Percentiles rank a stretch among this genome's conserved stretches.
Conservation (phyloP, 306 rosid species). For the Betula pendula region DNA sequence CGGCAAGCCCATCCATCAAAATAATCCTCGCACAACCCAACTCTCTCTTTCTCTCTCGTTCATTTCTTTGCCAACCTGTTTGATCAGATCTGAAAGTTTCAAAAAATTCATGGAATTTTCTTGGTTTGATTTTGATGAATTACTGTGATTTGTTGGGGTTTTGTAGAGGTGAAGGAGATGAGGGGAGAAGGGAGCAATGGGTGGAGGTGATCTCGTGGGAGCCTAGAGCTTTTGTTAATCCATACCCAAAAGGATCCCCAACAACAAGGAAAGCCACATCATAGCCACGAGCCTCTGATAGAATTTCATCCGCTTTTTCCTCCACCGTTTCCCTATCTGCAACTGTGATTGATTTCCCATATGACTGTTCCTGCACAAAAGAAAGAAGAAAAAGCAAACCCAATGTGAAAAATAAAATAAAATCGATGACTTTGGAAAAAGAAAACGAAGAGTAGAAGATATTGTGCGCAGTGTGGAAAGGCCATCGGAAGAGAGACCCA, state of each 20-base stretch:
- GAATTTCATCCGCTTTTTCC: slow-evolving; percentile 59
- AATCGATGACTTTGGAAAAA: neutral
- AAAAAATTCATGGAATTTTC: no score
- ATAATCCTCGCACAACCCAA: no score
- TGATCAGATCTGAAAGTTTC: no score
- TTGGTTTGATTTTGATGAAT: no score
- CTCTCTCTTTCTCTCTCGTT: no score
- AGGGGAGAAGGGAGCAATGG: no score
- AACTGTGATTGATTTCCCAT: slow-evolving; percentile 64
- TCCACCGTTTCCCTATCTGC: slow-evolving; percentile 93
- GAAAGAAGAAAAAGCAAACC: neutral
- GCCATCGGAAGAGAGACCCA: slow-evolving; percentile 73
- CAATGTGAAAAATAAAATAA: neutral
- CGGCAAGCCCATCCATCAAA: no score
- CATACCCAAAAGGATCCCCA: slow-evolving; percentile 62
- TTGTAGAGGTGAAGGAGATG: no score
- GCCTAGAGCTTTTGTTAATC: no score
- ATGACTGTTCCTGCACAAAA: slow-evolving; percentile 56
- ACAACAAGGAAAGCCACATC: slow-evolving; percentile 60
- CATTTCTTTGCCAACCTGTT: no score
- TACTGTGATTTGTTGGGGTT: no score
- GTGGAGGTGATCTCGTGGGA: no score
- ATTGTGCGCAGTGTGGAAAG: slow-evolving; percentile 40
- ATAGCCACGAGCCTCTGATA: slow-evolving; percentile 39
- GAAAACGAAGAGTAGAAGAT: neutral